Base-by-base conservation (phyloP, 164 flowering plant genomes). In the Protea cynaroides region DNA sequence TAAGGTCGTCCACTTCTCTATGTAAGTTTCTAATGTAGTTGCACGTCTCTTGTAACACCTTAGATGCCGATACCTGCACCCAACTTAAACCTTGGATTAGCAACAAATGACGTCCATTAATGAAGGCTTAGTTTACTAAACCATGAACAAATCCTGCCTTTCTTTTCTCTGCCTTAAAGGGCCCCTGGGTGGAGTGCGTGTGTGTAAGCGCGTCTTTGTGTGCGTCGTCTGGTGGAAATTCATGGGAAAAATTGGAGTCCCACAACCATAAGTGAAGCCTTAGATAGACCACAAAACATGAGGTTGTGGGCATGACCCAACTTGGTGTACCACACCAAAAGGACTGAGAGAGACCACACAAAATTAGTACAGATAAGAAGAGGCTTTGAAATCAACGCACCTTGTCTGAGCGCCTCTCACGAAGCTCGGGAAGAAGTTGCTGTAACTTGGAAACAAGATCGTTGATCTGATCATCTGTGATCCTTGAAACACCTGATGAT, bases 31-130 rank as follows among this genome's bases (percentile, higher is more conserved):
- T 81, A 21, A 89, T 84, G 78, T 86, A 83, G 72, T 84, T 83
- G 78, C 92, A 88, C 13, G 92, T 83, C 78, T 88, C 96, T 49
- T 85, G 86, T 60, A 87, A 64, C 0, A 89, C 87, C 72, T 73
- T 85, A 0, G 83, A 72, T 9, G 89, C 83, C 19, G 90, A 77
- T 63, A 79, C 90, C 96, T 89, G 47, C 51, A 63, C 18, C 34
- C 44, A 47, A 53, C 21, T 7, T 21, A n/a, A 54, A 59, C 22
- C 56, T 29, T 52, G 2, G 13, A 52, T 59, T 23, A 36, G 37
- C 14, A 23, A 50, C 15, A 25, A 49, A n/a, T 18, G 7, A 25
- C 5, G 21, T 34, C 14, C 12, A 18, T 43, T 40, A 21, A 8
- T 59, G 34, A 29, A 29, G 34, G 34, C 34, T 29, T 29, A 5